Evolutionary conservation across 2,329 filamentous ascomycete genomes (phyloP).

Genomic region (Calonectria naviculata): DNA sequence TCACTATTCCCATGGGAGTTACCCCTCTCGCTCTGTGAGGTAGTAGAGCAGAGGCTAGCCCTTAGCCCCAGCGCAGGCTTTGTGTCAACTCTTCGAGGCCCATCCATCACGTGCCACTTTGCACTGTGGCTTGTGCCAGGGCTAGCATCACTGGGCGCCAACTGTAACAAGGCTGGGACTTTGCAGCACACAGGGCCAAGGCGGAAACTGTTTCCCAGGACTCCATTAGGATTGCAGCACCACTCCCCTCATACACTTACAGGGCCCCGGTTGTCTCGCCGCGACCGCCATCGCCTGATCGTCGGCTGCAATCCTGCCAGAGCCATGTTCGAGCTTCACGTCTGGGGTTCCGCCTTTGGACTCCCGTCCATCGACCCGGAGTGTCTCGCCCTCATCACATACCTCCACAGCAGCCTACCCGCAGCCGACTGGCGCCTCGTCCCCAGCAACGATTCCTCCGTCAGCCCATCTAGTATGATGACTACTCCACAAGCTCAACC

Average conservation of each 20-base stretch:
- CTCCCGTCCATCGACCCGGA: slow-evolving; percentile 92
- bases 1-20: not conserved
- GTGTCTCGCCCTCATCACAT: slow-evolving; percentile 86
- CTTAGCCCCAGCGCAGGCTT: not conserved
- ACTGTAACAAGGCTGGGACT: slow-evolving; percentile 30
- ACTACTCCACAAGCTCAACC: slow-evolving; percentile 22
- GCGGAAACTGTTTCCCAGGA: slow-evolving; percentile 4
- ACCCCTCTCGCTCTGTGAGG: not conserved
- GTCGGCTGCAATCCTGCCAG: slow-evolving; percentile 23
- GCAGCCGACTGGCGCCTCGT: slow-evolving; percentile 75
- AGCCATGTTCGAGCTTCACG: slow-evolving; percentile 74
- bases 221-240: not conserved
- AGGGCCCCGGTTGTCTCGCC: not conserved
- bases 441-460: slow-evolving; percentile 77
- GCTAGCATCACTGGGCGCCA: slow-evolving; percentile 4
- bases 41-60: not conserved
- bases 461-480: slow-evolving; percentile 76
- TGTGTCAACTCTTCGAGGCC: not conserved
- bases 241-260: not conserved
- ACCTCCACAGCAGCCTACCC: slow-evolving; percentile 73
- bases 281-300: slow-evolving; percentile 14
- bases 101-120: slow-evolving; percentile 38
- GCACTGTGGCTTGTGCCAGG: slow-evolving; percentile 35
- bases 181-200: not conserved
- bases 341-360: slow-evolving; percentile 91